Base-by-base conservation (phyloP, 1,139 yeast genomes). In the Blastobotrys apis region DNA sequence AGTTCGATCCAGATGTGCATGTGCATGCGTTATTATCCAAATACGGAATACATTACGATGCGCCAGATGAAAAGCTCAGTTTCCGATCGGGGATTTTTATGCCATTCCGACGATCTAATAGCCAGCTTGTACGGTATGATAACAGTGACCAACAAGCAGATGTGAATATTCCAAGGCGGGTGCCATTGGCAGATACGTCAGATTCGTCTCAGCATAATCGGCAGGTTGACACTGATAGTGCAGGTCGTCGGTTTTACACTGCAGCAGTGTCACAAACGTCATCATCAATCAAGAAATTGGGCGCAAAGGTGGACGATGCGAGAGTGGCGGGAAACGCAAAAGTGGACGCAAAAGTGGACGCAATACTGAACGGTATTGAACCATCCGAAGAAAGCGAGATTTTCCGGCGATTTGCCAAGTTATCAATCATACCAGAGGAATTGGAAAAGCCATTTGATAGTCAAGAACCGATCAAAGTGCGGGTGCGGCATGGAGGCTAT, bases 401-500 rank as follows among this genome's bases (percentile, higher is more conserved):
- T 36, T 38, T 45, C 13, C 33, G 19, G 22, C 39, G 32, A 13
- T 37, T 34, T 12, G 37, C 39, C 9, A 38, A 33, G n/a, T 17
- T 37, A 20, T 37, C 40, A 16, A 22, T 38, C 19, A 27, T 29
- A 15, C 38, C 37, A 1, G 33, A 33, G 9, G 32, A 15, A 13
- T 13, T 36, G 32, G 9, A 20, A 4, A 23, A 36, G 13, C 34
- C 33, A 4, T 29, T 27, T 17, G 33, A 32, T 17, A 22, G 10
- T 16, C 32, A 39, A 16, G 41, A 33, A 16, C 48, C 43, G 17
- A 33, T 45, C 53, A 47, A 74, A 22, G 66, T 79, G 12, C 74
- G 68, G 50, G 64, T 74, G 47, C 68, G 76, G 49, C 68, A 77
- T 13, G 82, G 83, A 1, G 86, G 86, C 0, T 80, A 69, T 51